Evolutionary conservation across 2,329 filamentous ascomycete species (phyloP).

Genomic region (Drechslerella dactyloides): DNA sequence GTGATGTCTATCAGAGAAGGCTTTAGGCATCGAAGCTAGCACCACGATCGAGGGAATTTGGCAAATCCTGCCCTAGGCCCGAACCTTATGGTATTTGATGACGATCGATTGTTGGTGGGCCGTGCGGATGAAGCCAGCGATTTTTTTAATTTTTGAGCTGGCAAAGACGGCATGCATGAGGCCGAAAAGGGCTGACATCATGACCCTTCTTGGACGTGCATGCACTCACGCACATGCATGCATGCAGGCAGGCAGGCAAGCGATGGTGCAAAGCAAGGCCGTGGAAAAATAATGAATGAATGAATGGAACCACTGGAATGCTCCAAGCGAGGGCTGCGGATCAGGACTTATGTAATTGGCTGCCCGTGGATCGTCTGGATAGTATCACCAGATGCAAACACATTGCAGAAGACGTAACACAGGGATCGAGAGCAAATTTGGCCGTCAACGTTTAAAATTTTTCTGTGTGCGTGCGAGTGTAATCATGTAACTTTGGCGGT

Average conservation of each 20-base stretch:
- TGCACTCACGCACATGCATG: not conserved
- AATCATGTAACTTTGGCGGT: no score
- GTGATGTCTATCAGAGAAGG: constrained; percentile 27
- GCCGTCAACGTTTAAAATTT: no score
- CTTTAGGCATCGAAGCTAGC: constrained; percentile 1
- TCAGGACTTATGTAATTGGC: constrained; percentile 30
- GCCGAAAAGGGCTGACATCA: constrained; percentile 44
- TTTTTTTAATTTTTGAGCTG: not conserved
- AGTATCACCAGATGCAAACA: not conserved
- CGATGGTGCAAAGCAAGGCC: constrained; percentile 5
- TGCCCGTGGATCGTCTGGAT: not conserved
- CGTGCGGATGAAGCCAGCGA: not conserved
- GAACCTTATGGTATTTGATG: constrained; percentile 1
- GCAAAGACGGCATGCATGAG: not conserved
- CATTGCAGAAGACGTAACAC: constrained; percentile 1
- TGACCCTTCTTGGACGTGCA: constrained; percentile 5
- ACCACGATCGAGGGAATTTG: constrained; percentile 38
- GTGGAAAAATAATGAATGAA: not conserved
- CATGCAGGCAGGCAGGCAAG: constrained; percentile 7
- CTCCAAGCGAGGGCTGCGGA: not conserved
- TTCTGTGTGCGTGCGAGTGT: no score
- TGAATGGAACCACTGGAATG: constrained; percentile 18
- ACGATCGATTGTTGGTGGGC: not conserved
- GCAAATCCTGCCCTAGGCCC: not conserved
- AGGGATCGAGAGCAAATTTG: not conserved